phyloP scores from a whole-genome alignment of 192 early-diverging fungal species.

The Entomortierella beljakovae region DNA sequence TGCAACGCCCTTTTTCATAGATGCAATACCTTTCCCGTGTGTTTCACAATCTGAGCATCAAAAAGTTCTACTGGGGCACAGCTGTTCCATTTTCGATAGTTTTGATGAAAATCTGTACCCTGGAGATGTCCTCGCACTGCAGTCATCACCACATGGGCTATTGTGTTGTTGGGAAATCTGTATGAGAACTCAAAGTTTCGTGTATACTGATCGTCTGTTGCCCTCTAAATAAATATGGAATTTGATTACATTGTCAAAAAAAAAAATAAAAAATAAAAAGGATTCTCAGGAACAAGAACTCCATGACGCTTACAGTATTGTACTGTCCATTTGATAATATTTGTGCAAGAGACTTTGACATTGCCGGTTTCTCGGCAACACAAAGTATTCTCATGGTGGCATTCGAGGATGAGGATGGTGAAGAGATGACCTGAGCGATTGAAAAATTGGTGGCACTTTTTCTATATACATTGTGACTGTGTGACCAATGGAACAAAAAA shows the following conservation, averaged over 20 bases:
- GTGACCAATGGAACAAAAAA: constrained; percentile 2
- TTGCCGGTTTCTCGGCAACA: constrained; percentile 96
- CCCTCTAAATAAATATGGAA: constrained; percentile 24
- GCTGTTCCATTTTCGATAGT: constrained; percentile 71
- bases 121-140: constrained; percentile 85
- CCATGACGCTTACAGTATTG: constrained; percentile 20
- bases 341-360: constrained; percentile 82
- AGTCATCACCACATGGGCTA: constrained; percentile 82
- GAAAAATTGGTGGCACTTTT: constrained; percentile 6
- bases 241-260: background rate
- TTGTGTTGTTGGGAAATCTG: constrained; percentile 60
- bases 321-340: constrained; percentile 75
- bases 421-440: background rate
- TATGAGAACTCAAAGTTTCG: constrained; percentile 87
- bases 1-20: no score
- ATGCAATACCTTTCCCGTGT: constrained; percentile 58
- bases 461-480: no score
- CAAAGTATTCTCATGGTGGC: constrained; percentile 81
- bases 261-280: background rate
- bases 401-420: background rate
- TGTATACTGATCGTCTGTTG: constrained; percentile 70
- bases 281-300: background rate
- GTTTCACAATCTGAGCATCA: constrained; percentile 70
- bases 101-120: constrained; percentile 72
- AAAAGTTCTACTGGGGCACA: constrained; percentile 75